Base-by-base conservation (phyloP, 2,329 filamentous ascomycete genomes). In the Pseudogymnoascus verrucosus region DNA sequence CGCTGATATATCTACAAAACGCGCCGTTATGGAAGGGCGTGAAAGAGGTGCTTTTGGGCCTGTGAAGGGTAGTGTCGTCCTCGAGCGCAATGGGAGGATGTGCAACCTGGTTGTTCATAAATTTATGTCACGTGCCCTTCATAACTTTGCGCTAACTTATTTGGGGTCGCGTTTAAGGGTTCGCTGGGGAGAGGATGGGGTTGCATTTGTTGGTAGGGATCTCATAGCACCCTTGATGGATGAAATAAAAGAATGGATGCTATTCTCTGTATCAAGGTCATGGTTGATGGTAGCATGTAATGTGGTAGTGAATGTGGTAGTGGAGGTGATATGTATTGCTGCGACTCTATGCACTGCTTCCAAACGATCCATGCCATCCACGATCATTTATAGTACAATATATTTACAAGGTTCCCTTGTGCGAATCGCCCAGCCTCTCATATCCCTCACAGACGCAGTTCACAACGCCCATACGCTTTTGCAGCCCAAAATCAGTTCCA, bases 401-500 rank as follows among this genome's bases (percentile, higher is more conserved):
- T 51, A 51, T 51, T 51, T 51, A 51, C 44, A 51, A 51, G 44
- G 44, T n/a, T 51, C 7, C 44, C 44, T 51, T 51, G 44, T 51
- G 23, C 44, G 19, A 51, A 51, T 51, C 44, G 44, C 44, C 23
- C 23, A 37, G 54, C 28, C n/a, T 36, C 12, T 39, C 54, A 60
- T 60, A 60, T 60, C 54, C 31, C 54, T 39, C 54, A 16, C 54
- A 60, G 21, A 60, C 28, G 3, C 5, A 16, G 12, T 28, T 28
- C 23, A 28, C 21, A 14, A 51, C 10, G 7, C 44, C 14, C 44
- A 51, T 28, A 51, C 23, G 44, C 44, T 51, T 51, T 51, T 51
- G 44, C 6, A 51, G 44, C 44, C 21, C 12, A 51, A 51, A 51
- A 21, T 74, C 66, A 75, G 63, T 74, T 71, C 74, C 69, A 74